Conservation (phyloP, 179 eudicot species). For the Amaranthus tricolor region DNA sequence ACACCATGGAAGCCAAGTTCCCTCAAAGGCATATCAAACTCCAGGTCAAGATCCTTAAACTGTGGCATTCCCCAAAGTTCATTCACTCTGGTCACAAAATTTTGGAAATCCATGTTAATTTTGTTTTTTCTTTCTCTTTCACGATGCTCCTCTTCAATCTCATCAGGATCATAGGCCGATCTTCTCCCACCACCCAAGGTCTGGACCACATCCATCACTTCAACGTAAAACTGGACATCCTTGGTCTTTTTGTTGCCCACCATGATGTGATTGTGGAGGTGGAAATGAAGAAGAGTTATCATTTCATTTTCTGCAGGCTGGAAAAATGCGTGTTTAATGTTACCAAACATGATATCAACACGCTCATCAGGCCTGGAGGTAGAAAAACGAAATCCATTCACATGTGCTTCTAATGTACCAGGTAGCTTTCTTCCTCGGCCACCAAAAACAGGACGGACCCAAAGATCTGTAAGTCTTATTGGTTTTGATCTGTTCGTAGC, state of each 20-base stretch:
- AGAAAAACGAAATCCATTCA: slow-evolving; percentile 74
- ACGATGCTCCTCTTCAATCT: slow-evolving; percentile 91
- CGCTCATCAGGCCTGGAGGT: slow-evolving; percentile 82
- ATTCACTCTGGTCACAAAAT: slow-evolving; percentile 75
- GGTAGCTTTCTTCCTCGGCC: slow-evolving; percentile 76
- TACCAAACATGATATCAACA: slow-evolving; percentile 68
- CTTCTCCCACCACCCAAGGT: slow-evolving; percentile 76
- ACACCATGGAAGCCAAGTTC: slow-evolving; percentile 95
- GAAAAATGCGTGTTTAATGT: slow-evolving; percentile 84
- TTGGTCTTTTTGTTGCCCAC: slow-evolving; percentile 88
- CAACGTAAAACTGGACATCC: slow-evolving; percentile 85
- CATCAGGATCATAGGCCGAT: slow-evolving; percentile 89
- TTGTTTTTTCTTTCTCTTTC: slow-evolving; percentile 85
- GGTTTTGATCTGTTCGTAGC: slow-evolving; percentile 71
- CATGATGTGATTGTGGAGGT: slow-evolving; percentile 89
- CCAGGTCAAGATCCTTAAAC: slow-evolving; percentile 61
- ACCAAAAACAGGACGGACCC: slow-evolving; percentile 75
- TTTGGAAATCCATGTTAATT: slow-evolving; percentile 74
- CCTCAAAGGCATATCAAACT: slow-evolving; percentile 91
- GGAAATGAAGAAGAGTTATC: slow-evolving; percentile 86
- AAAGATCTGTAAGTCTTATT: slow-evolving; percentile 60
- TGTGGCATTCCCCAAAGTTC: slow-evolving; percentile 89
- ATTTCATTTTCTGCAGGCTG: slow-evolving; percentile 95
- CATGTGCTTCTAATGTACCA: slow-evolving; percentile 76
- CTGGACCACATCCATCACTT: slow-evolving; percentile 92